Evolutionary conservation across 2,329 filamentous ascomycete genomes (phyloP), one percentile per base, ranked within the genome.

Genomic region (Arthrobotrys megalospora): DNA sequence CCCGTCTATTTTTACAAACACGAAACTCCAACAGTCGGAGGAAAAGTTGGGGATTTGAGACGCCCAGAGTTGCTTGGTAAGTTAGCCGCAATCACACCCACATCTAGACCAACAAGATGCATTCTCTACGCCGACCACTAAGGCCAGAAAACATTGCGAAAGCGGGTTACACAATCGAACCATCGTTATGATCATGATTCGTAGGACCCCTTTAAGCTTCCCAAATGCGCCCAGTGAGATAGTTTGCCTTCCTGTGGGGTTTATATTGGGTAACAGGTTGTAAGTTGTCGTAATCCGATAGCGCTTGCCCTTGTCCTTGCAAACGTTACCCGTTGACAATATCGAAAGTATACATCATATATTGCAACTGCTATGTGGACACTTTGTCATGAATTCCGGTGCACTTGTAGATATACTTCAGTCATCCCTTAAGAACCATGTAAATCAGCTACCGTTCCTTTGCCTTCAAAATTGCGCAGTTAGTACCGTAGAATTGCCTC

Each of bases 81-180:
- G 60, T 62, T 67, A 68, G 47, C 43, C 70, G 62, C 62, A 75
- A 75, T 52, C 50, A 64, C 64, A 60, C 62, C 63, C 69, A 48
- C 64, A 48, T 16, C 62, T 47, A 62, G 66, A 34, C 34, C 68
- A 73, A 6, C 10, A 12, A 14, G 16, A 47, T 38, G 34, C 48
- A n/a, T 36, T 4, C n/a, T n/a, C n/a, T n/a, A n/a, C n/a, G n/a
- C n/a, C n/a, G n/a, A n/a, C n/a, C 24, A 34, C 19, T 11, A 64
- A 21, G 47, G 6, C 16, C 52, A 41, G 7, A 32, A 41, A 41
- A 41, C 16, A 8, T 24, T 28, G 32, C n/a, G 43, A 47, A 36
- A 21, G 38, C 34, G n/a, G 43, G 52, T 53, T 52, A 24, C 62
- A 66, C 62, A 19, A 50, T 28, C 16, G 24, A 36, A 48, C 38